Percentiles rank a stretch among this genome's conserved stretches.
phyloP scores from a whole-genome alignment of 306 rosid genomes.

The Cyclanthera cordifolia region DNA sequence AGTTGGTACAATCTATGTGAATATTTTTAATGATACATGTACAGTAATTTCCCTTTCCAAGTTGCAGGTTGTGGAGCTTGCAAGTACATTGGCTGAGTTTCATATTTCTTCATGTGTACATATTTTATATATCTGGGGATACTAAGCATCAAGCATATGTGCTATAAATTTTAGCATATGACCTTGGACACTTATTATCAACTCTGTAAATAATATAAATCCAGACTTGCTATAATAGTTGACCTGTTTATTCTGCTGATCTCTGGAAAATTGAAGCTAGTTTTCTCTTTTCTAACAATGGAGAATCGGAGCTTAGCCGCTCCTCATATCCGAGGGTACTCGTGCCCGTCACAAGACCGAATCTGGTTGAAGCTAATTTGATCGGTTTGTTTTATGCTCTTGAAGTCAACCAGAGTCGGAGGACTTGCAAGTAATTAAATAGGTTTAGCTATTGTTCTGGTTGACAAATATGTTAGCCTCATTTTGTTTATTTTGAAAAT shows the following conservation, averaged over 20 bases:
- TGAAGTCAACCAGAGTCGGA: too few species aligned
- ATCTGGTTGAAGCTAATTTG: too few species aligned
- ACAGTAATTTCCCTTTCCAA: conserved; percentile 11
- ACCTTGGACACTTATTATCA: not conserved
- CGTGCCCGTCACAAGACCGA: too few species aligned
- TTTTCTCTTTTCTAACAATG: not conserved
- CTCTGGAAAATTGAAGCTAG: not conserved
- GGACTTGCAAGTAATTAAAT: too few species aligned
- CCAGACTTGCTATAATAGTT: not conserved
- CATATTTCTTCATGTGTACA: conserved; percentile 10
- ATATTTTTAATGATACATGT: conserved; percentile 1
- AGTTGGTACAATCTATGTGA: not conserved
- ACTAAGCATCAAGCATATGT: not conserved
- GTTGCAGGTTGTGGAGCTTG: conserved; percentile 3
- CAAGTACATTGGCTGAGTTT: not conserved
- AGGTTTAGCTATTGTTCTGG: too few species aligned
- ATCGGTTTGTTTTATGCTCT: too few species aligned
- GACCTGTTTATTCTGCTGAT: not conserved
- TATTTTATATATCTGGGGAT: conserved; percentile 1
- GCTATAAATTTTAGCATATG: not conserved
- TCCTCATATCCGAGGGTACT: too few species aligned
- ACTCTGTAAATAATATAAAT: conserved; percentile 9
- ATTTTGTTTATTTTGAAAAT: too few species aligned
- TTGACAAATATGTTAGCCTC: too few species aligned
- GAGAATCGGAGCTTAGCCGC: too few species aligned